Base-by-base conservation (phyloP, 2,329 filamentous ascomycete genomes). In the Huntiella abstrusa region DNA sequence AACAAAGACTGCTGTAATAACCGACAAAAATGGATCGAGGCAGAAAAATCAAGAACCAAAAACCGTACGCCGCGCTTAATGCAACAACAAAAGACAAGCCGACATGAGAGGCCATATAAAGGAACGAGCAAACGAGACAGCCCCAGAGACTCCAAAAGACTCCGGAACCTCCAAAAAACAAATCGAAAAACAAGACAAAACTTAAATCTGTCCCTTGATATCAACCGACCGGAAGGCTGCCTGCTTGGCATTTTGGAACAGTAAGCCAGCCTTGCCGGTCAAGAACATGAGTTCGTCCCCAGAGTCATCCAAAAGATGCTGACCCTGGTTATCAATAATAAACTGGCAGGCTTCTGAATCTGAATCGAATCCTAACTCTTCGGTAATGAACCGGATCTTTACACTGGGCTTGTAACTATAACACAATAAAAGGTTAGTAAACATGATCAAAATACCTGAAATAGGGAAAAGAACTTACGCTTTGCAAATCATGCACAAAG, bases 351-450 rank as follows among this genome's bases (percentile, higher is more conserved):
- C 86, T 65, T 92, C 84, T 58, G 81, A 75, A 64, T 94, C 86
- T 50, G 83, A 86, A 62, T 94, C 86, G 61, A 98, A 98, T 43
- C 83, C 86, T 56, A 98, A 80, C 64, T 96, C 88, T 63, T 95
- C 85, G 50, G 87, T 93, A 56, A 98, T 74, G 65, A 93, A 95
- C 53, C 84, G 81, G 54, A 96, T 72, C 56, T 80, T 82, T 58
- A 96, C 74, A 60, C 87, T 81, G 54, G 81, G 83, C 67, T 93
- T 93, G 68, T 94, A 96, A 58, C 91, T 98, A 56, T 12, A 8
- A 44, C 16, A 6, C 8, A 19, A 28, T 33, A 12, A 13, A 19
- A 15, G 15, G 59, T 81, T 65, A 80, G 72, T 55, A 56, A 40
- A 35, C 11, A 22, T 47, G 4, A 1, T 36, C 34, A n/a, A n/a